These are phyloP conservation scores for Scutellaria galericulata DNA, from an alignment of 257 asterid genomes.

Conservation along the genomic window DNA sequence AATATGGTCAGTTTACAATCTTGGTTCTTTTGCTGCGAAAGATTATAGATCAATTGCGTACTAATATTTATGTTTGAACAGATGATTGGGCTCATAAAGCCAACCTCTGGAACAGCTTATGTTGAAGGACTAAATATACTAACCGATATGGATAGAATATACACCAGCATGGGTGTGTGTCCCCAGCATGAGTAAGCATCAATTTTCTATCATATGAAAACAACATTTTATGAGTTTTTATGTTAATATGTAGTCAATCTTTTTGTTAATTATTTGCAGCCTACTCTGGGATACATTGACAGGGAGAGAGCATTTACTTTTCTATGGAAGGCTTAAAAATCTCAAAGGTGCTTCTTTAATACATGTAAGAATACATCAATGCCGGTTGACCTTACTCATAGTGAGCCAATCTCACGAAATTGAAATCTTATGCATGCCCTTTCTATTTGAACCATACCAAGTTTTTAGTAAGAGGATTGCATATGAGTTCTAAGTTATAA, in stretches of 20 bases:
- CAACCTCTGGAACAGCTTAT: slow-evolving; percentile 87
- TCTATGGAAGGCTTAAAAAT: slow-evolving; percentile 97
- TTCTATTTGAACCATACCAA: neutral
- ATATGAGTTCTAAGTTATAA: neutral
- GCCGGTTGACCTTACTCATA: neutral
- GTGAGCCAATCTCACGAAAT: neutral
- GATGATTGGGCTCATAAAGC: slow-evolving; percentile 97
- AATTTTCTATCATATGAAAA: slow-evolving; percentile 17
- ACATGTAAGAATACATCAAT: slow-evolving; percentile 57
- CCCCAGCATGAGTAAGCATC: slow-evolving; percentile 94
- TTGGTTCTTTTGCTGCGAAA: neutral
- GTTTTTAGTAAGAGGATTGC: neutral
- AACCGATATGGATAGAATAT: slow-evolving; percentile 79
- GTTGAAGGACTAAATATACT: slow-evolving; percentile 81
- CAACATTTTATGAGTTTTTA: neutral
- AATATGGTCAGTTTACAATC: slow-evolving; percentile 70
- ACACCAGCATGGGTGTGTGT: slow-evolving; percentile 99
- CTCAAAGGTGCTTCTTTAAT: slow-evolving; percentile 77
- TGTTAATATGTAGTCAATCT: slow-evolving; percentile 16
- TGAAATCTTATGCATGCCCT: neutral
- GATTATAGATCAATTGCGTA: slow-evolving; percentile 5
- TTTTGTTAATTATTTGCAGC: slow-evolving; percentile 47
- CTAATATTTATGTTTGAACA: slow-evolving; percentile 39
- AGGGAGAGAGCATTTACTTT: slow-evolving; percentile 88
- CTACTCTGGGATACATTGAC: slow-evolving; percentile 89